phyloP scores from a whole-genome alignment of 2,329 filamentous ascomycete species.

The Neofusicoccum laricinum region DNA sequence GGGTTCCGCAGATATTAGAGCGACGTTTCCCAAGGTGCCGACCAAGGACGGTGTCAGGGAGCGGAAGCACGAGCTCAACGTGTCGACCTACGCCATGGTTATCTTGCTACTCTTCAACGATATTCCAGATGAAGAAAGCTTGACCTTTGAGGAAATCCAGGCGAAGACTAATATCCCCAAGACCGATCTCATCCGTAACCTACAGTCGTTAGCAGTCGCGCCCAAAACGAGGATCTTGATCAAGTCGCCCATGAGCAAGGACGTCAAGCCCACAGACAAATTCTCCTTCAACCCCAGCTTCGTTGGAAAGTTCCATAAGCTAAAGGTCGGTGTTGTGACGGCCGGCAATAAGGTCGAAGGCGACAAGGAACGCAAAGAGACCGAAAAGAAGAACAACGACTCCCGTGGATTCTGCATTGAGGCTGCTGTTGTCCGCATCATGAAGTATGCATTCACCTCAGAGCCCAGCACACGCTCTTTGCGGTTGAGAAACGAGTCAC shows the following conservation, averaged over 20 bases:
- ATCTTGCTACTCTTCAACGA: conserved; percentile 89
- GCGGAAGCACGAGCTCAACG: conserved; percentile 82
- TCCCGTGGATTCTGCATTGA: conserved; percentile 69
- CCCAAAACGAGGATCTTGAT: conserved; percentile 77
- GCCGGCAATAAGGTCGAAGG: conserved; percentile 83
- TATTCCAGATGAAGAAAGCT: conserved; percentile 48
- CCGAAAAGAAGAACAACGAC: conserved; percentile 73
- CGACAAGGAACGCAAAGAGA: conserved; percentile 62
- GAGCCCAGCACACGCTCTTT: background rate
- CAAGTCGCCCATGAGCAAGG: conserved; percentile 78
- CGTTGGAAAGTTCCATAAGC: conserved; percentile 76
- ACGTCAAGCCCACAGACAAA: conserved; percentile 70
- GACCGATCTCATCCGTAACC: conserved; percentile 69
- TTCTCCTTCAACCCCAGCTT: conserved; percentile 85
- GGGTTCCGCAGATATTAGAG: conserved; percentile 85
- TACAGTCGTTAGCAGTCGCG: conserved; percentile 78
- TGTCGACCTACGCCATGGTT: conserved; percentile 89
- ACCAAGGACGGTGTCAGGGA: conserved; percentile 68
- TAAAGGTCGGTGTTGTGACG: conserved; percentile 83
- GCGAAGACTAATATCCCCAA: conserved; percentile 74
- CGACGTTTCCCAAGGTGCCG: conserved; percentile 68
- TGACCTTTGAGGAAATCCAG: conserved; percentile 76
- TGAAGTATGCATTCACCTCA: conserved; percentile 65
- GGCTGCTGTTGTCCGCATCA: conserved; percentile 75
- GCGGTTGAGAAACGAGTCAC: background rate